Conservation (phyloP, 257 asterid species). For the Solanum bulbocastanum region DNA sequence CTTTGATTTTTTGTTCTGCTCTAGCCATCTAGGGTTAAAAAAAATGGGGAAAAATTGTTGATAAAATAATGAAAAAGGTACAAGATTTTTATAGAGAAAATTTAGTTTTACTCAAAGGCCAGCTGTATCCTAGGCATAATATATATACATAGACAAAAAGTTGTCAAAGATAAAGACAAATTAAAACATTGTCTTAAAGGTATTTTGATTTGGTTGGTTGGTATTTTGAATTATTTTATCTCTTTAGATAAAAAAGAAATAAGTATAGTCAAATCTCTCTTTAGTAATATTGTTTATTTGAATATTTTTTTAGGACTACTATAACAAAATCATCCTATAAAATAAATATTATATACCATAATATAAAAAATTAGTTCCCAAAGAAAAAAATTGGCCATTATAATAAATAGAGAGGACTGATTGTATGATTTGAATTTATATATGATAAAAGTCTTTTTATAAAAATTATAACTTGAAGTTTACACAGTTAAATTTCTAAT, state of each 20-base stretch:
- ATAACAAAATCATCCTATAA: neutral
- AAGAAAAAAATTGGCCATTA: neutral
- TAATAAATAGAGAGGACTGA: neutral
- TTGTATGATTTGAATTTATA: neutral
- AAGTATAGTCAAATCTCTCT: neutral
- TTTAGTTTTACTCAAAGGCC: neutral
- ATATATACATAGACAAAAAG: neutral
- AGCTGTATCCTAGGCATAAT: neutral
- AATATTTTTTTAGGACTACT: neutral
- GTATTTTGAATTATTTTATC: neutral
- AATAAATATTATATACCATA: neutral
- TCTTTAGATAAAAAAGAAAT: neutral
- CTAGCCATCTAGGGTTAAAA: neutral
- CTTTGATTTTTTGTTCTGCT: neutral
- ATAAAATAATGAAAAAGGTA: neutral
- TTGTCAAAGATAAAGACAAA: neutral
- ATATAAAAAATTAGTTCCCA: neutral
- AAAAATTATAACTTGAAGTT: too few species aligned
- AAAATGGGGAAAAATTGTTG: neutral
- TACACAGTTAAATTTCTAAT: too few species aligned
- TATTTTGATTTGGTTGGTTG: neutral
- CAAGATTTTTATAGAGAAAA: neutral
- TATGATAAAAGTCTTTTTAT: neutral
- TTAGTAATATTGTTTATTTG: neutral
- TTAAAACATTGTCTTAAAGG: neutral